Evolutionary conservation across 305 asterid species (phyloP).

Genomic region (Nicotiana rustica): DNA sequence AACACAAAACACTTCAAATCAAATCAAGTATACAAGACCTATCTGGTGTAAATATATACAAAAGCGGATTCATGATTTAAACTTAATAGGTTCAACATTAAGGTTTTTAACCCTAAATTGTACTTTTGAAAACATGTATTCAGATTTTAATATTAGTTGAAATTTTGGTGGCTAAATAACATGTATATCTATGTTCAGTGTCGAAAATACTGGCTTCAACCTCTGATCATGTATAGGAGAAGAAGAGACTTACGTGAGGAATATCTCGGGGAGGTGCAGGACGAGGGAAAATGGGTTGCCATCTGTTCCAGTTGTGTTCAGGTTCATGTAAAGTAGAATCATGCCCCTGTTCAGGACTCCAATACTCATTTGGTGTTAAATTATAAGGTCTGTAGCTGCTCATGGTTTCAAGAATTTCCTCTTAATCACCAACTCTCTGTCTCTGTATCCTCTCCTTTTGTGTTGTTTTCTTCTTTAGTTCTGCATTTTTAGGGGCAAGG

Average conservation of each 20-base stretch:
- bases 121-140: not conserved
- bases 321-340: constrained; percentile 35
- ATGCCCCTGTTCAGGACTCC: constrained; percentile 31
- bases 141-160: not conserved
- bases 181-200: not conserved
- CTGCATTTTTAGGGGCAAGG: not conserved
- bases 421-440: not conserved
- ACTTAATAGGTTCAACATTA: not conserved
- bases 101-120: not conserved
- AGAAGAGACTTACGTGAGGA: constrained; percentile 39
- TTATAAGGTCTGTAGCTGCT: constrained; percentile 34
- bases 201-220: not conserved
- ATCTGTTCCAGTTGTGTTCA: constrained; percentile 15
- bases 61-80: not conserved
- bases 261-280: constrained; percentile 26
- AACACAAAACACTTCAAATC: not conserved
- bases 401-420: constrained; percentile 30
- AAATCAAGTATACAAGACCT: not conserved
- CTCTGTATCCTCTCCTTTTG: not conserved
- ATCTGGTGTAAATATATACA: not conserved
- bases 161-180: not conserved
- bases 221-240: not conserved
- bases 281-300: constrained; percentile 30
- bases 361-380: constrained; percentile 26
- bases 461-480: not conserved